Percentiles rank a stretch among this genome's conserved stretches.
These are phyloP conservation scores for Schizochytrium sp. DNA, from an alignment of 108 stramenopile genomes.

Conservation along the genomic window DNA sequence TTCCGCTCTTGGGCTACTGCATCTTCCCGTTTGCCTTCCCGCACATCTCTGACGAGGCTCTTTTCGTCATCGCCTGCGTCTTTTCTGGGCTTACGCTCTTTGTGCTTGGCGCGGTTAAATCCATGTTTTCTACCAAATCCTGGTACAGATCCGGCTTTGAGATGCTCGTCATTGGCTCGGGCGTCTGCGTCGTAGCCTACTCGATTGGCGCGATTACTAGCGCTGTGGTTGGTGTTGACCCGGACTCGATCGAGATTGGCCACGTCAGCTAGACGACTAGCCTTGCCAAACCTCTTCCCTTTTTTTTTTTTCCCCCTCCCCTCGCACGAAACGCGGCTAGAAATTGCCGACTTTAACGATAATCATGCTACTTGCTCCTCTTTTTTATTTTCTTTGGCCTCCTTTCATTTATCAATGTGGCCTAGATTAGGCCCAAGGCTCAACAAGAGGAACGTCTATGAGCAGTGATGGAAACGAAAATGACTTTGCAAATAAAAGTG, in stretches of 20 bases:
- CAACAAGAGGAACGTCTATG: too few species aligned
- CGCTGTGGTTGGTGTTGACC: neutral
- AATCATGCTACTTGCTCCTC: too few species aligned
- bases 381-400: too few species aligned
- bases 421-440: too few species aligned
- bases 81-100: constrained; percentile 25
- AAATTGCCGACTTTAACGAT: too few species aligned
- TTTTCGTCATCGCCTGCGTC: neutral
- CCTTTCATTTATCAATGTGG: too few species aligned
- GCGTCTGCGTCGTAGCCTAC: neutral
- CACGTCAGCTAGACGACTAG: too few species aligned
- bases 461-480: too few species aligned
- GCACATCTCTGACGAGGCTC: neutral
- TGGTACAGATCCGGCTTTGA: neutral
- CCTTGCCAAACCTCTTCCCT: too few species aligned
- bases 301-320: too few species aligned
- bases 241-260: neutral
- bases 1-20: constrained; percentile 17
- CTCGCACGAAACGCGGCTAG: too few species aligned
- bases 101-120: constrained; percentile 19
- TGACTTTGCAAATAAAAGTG: too few species aligned
- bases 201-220: neutral
- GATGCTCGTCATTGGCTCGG: constrained; percentile 26
- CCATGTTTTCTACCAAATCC: neutral
- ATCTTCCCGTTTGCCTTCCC: constrained; percentile 18